A percentile compares a stretch with the other conserved stretches of the same genome.
Conservation (phyloP, 2,329 filamentous ascomycete genomes). For the Aspergillus sp. region DNA sequence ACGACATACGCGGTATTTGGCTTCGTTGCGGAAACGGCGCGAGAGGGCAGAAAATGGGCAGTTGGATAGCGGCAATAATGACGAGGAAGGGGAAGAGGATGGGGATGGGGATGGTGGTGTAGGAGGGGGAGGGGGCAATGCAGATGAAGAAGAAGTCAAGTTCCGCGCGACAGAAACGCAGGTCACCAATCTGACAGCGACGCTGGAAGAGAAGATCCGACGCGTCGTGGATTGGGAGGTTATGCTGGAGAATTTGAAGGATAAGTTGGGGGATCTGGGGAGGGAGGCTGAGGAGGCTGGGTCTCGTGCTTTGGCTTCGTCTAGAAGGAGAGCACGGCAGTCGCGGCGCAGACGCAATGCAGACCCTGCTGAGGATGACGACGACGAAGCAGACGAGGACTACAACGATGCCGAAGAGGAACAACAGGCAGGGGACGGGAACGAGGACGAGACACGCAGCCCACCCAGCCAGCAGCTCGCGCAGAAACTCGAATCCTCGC, state of each 20-base stretch:
- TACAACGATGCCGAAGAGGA: conserved; percentile 22
- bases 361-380: conserved; percentile 25
- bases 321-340: no score
- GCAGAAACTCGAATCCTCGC: not conserved
- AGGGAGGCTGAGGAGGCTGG: conserved; percentile 23
- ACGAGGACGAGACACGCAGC: conserved; percentile 20
- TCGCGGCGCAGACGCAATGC: not conserved
- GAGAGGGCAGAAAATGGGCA: conserved; percentile 3
- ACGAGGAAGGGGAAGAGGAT: conserved; percentile 22
- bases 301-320: no score
- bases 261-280: conserved; percentile 38
- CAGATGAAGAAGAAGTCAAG: conserved; percentile 29
- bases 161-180: conserved; percentile 37
- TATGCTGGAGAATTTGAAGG: conserved; percentile 38
- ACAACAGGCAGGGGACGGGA: no score
- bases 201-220: conserved; percentile 52
- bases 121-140: no score
- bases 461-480: not conserved
- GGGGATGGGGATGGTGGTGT: conserved; percentile 27
- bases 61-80: conserved; percentile 14
- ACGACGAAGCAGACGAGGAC: conserved; percentile 34
- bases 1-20: conserved; percentile 30
- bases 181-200: conserved; percentile 45
- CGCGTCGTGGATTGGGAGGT: conserved; percentile 50
- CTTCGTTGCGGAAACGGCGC: conserved; percentile 18